phyloP scores from a whole-genome alignment of 2,329 filamentous ascomycete species.

The Mycosphaerella arachidis region DNA sequence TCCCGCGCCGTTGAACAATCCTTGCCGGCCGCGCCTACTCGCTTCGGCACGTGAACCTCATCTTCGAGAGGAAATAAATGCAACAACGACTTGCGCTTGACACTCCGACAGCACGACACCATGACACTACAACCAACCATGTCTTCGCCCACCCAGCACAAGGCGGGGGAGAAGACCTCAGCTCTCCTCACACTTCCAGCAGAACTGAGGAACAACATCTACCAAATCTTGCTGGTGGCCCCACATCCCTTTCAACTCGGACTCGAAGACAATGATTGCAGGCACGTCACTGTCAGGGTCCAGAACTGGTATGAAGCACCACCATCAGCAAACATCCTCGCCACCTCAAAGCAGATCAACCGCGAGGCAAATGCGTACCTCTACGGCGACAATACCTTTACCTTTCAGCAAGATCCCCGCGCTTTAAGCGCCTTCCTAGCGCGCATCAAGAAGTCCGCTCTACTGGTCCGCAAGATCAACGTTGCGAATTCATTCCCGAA shows the following conservation, averaged over 20 bases:
- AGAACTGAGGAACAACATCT: background rate
- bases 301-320: background rate
- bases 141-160: background rate
- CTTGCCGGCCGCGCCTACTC: background rate
- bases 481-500: background rate
- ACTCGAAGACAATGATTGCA: background rate
- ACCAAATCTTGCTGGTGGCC: background rate
- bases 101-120: background rate
- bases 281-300: background rate
- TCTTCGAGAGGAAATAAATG: background rate
- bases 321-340: background rate
- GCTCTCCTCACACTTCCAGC: background rate
- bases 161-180: background rate
- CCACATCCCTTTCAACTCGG: background rate
- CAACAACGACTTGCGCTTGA: background rate
- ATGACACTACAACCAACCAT: background rate
- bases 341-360: background rate
- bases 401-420: background rate
- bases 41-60: background rate
- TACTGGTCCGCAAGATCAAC: background rate
- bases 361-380: background rate
- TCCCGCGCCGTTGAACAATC: background rate
- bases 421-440: background rate
- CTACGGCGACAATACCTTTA: background rate
- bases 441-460: background rate